Evolutionary conservation across 805 yeast genomes (phyloP), one percentile per base, ranked within the genome.

Genomic region (Monosporozyma yasuniensis): DNA sequence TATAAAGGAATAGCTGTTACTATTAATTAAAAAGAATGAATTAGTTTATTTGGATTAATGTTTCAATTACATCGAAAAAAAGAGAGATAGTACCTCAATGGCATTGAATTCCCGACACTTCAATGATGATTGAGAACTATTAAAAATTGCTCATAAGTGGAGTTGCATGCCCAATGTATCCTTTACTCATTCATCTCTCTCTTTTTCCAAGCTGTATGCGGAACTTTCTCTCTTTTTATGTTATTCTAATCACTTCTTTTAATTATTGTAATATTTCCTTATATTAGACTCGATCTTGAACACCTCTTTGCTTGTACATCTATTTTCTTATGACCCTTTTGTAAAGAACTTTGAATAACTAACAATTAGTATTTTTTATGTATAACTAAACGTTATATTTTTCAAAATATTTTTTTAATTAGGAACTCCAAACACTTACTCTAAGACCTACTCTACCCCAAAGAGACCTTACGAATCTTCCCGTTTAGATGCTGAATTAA

Each of bases 371-470:
- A 23, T 19, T n/a, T 47, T 23, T 19, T 11, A n/a, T 12, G 11
- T 25, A 25, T n/a, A 8, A 21, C 7, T 25, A 18, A 25, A 21
- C 2, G 12, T 47, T 51, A 28, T 54, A 56, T 58, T 52, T 3
- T 37, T 18, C 53, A 54, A 50, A 23, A 50, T 38, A 30, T 42
- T 47, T 49, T 44, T 25, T 30, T 52, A 50, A 50, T 46, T 61
- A 87, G 95, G 95, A 81, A 96, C 96, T 69, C 98, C 99, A 80
- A 87, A 96, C 82, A 88, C 96, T 73, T 85, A 91, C 86, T 91
- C 99, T 68, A 93, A 93, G 89, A 93, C 99, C 72, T 93, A 87
- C 88, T 79, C 96, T 72, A 96, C 91, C 73, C 99, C 99, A 81
- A 89, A 87, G 84, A 88, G 95, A 77, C 97, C 98, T 63, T 93